Percentiles rank a stretch among this genome's conserved stretches.
These are phyloP conservation scores for Boletus sensibilis DNA, from an alignment of 768 basidiomycete genomes.

Conservation along the genomic window DNA sequence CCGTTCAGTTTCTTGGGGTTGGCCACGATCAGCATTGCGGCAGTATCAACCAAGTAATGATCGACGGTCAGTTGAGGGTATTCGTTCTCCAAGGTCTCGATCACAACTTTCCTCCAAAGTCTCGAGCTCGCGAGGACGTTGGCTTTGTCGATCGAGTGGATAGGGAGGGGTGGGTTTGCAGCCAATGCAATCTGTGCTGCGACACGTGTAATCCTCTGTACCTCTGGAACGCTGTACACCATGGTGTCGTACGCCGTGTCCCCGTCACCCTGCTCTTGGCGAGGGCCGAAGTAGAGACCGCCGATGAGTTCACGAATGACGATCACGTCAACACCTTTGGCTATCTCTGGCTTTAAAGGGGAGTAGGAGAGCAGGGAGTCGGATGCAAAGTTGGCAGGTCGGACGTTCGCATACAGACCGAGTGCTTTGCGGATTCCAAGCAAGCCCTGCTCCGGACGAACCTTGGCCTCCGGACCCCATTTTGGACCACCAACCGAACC, in stretches of 20 bases:
- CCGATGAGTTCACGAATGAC: slow-evolving; percentile 96
- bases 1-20: slow-evolving; percentile 93
- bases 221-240: slow-evolving; percentile 88
- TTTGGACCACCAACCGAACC: slow-evolving; percentile 99
- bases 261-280: slow-evolving; percentile 78
- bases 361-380: slow-evolving; percentile 84
- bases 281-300: slow-evolving; percentile 91
- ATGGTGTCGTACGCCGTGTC: slow-evolving; percentile 89
- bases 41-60: slow-evolving; percentile 93
- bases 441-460: slow-evolving; percentile 92
- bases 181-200: slow-evolving; percentile 90
- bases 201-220: slow-evolving; percentile 92
- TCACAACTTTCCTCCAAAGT: slow-evolving; percentile 92
- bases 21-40: slow-evolving; percentile 92
- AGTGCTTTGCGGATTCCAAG: slow-evolving; percentile 86
- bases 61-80: slow-evolving; percentile 86
- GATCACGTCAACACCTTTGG: slow-evolving; percentile 84
- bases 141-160: slow-evolving; percentile 97
- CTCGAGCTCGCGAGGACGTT: slow-evolving; percentile 95
- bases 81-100: slow-evolving; percentile 77
- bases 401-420: slow-evolving; percentile 97
- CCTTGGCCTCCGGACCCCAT: slow-evolving; percentile 87
- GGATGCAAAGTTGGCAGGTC: slow-evolving; percentile 92
- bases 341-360: slow-evolving; percentile 85
- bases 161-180: slow-evolving; percentile 77